Percentiles rank a stretch among this genome's conserved stretches.
Evolutionary conservation across 2,329 filamentous ascomycete species (phyloP).

Genomic region (Colletotrichum theobromicola): DNA sequence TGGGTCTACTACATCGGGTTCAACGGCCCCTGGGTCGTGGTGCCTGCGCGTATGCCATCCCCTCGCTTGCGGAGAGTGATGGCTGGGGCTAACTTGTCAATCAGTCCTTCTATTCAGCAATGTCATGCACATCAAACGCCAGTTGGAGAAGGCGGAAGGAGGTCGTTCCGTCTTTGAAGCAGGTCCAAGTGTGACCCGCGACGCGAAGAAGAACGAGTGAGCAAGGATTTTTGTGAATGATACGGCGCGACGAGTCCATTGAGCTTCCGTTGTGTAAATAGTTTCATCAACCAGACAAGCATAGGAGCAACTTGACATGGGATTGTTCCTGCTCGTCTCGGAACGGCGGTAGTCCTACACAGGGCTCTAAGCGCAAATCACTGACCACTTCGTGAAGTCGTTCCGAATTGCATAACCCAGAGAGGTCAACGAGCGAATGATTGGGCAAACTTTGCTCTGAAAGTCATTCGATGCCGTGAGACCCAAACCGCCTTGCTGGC

Average conservation of each 20-base stretch:
- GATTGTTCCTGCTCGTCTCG: neutral
- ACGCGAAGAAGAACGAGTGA: neutral
- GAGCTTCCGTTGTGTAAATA: too few species aligned
- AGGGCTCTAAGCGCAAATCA: neutral
- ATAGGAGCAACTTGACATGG: neutral
- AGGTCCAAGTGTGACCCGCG: neutral
- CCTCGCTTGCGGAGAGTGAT: neutral
- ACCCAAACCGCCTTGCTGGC: neutral
- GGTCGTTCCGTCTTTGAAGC: neutral
- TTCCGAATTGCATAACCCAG: neutral
- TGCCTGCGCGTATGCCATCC: conserved; percentile 54
- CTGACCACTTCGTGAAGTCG: neutral
- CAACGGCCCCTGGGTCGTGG: conserved; percentile 64
- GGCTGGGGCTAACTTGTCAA: neutral
- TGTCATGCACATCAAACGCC: neutral
- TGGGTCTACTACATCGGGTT: conserved; percentile 69
- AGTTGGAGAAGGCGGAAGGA: conserved; percentile 6
- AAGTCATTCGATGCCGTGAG: neutral
- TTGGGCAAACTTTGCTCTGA: neutral
- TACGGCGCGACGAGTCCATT: neutral
- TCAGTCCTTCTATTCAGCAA: conserved; percentile 3
- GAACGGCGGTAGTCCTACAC: neutral
- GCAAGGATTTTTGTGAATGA: neutral
- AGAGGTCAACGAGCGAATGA: neutral
- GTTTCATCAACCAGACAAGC: too few species aligned